Conservation (phyloP, 176 grass and related monocot species). For the Phragmites australis region DNA sequence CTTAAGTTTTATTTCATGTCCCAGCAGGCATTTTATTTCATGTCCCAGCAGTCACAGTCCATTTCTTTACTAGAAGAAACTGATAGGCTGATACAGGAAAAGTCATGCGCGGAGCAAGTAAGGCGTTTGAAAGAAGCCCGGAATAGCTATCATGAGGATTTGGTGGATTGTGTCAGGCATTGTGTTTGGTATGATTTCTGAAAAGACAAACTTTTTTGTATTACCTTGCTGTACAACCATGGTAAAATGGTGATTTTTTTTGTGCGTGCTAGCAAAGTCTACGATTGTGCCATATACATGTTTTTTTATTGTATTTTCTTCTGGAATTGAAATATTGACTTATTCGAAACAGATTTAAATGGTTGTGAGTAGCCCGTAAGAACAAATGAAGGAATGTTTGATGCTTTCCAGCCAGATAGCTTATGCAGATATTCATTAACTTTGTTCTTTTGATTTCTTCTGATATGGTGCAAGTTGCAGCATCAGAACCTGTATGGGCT, state of each 20-base stretch:
- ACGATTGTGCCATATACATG: background rate
- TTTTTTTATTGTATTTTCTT: background rate
- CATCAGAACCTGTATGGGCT: background rate
- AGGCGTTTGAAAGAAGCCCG: constrained; percentile 84
- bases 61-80: constrained; percentile 85
- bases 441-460: background rate
- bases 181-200: constrained; percentile 71
- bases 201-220: background rate
- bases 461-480: background rate
- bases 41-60: constrained; percentile 75
- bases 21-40: constrained; percentile 86
- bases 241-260: background rate
- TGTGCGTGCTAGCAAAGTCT: background rate
- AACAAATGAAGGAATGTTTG: background rate
- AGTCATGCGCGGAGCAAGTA: constrained; percentile 72
- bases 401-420: background rate
- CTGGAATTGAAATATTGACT: background rate
- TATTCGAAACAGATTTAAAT: background rate
- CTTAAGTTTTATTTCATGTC: constrained; percentile 33
- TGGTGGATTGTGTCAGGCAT: constrained; percentile 78
- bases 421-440: constrained; percentile 8
- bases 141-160: constrained; percentile 78
- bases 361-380: background rate
- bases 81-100: constrained; percentile 85
- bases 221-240: constrained; percentile 3